These are phyloP conservation scores for Grosmannia clavigera DNA, from an alignment of 2,329 filamentous ascomycete genomes.

Conservation along the genomic window DNA sequence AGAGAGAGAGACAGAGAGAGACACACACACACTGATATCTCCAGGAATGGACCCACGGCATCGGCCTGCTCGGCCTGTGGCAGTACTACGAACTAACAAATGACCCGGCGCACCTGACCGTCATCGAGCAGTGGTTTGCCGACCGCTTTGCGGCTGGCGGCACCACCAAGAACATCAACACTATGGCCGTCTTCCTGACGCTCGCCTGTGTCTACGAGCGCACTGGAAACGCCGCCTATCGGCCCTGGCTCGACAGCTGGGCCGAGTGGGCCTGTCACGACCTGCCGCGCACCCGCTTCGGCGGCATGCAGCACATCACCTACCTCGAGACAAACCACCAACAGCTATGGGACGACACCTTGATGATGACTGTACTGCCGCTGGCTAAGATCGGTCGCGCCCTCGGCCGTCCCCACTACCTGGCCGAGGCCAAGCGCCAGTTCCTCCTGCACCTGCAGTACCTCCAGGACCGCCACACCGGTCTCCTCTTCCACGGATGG, in stretches of 20 bases:
- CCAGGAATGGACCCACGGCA: conserved; percentile 63
- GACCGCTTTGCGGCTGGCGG: conserved; percentile 55
- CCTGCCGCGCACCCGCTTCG: conserved; percentile 56
- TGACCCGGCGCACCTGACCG: conserved; percentile 42
- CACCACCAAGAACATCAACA: conserved; percentile 79
- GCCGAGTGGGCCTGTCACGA: conserved; percentile 75
- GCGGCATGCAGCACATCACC: conserved; percentile 64
- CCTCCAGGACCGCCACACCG: conserved; percentile 58
- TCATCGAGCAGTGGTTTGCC: conserved; percentile 64
- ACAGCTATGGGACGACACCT: conserved; percentile 74
- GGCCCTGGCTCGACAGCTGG: conserved; percentile 71
- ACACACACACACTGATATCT: no score
- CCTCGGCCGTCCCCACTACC: conserved; percentile 56
- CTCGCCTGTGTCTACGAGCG: conserved; percentile 69
- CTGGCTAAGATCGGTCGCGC: conserved; percentile 68
- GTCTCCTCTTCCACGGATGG: conserved; percentile 75
- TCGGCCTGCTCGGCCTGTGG: conserved; percentile 71
- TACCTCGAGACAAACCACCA: conserved; percentile 59
- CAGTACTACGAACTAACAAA: conserved; percentile 67
- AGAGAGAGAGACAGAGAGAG: not conserved
- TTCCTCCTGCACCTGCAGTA: conserved; percentile 71
- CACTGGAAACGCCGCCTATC: conserved; percentile 53
- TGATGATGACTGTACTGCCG: conserved; percentile 80
- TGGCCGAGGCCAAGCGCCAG: conserved; percentile 66
- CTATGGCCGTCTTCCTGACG: conserved; percentile 67